These are phyloP conservation scores for Vitis hybrid DNA, from an alignment of 177 flowering plant species.

Conservation along the genomic window DNA sequence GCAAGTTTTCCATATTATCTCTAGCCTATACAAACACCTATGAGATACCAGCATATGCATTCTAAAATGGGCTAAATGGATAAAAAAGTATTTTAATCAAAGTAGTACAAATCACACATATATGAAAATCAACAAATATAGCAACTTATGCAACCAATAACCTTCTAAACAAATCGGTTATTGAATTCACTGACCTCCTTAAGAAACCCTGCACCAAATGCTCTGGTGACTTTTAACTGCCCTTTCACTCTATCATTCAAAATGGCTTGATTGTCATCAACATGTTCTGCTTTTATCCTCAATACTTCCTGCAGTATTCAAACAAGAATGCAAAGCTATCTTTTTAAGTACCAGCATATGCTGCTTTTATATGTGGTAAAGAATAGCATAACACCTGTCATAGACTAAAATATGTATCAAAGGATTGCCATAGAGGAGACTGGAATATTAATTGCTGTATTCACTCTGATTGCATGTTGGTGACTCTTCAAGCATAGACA, in stretches of 20 bases:
- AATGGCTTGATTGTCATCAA: slow-evolving; percentile 54
- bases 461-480: too few relatives aligned
- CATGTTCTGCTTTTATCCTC: slow-evolving; percentile 61
- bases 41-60: neutral
- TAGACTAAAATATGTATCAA: neutral
- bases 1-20: neutral
- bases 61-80: neutral
- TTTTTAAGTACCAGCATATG: neutral
- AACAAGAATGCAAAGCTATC: slow-evolving; percentile 11
- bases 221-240: slow-evolving; percentile 66
- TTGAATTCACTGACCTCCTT: slow-evolving; percentile 46
- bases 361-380: neutral
- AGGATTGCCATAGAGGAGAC: neutral
- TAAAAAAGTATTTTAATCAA: neutral
- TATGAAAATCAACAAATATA: neutral
- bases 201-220: slow-evolving; percentile 75
- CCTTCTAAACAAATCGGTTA: neutral
- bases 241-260: slow-evolving; percentile 71
- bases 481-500: too few relatives aligned
- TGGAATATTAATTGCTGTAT: too few relatives aligned
- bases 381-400: neutral
- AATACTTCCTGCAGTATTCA: slow-evolving; percentile 49
- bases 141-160: neutral
- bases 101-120: neutral
- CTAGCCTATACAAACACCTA: neutral